Percentiles rank a stretch among this genome's conserved stretches.
Evolutionary conservation across 2,329 filamentous ascomycete species (phyloP).

Genomic region (Lecanoromycetidae sp.): DNA sequence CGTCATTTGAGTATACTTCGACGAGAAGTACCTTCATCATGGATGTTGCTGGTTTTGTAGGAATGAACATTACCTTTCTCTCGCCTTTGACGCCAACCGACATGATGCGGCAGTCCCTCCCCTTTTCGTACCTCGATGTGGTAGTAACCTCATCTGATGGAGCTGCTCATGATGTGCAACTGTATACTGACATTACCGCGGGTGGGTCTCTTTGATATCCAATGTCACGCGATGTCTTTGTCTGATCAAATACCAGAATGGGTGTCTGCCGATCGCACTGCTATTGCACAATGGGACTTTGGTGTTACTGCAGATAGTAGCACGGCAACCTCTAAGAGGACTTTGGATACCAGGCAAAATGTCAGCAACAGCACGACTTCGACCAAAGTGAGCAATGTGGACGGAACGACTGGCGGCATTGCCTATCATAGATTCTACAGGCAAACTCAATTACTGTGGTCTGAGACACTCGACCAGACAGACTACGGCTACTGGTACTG

Average conservation of each 20-base stretch:
- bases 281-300: slow-evolving; percentile 52
- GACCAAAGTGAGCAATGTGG: no score
- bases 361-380: background rate
- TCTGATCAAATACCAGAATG: no score
- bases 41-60: slow-evolving; percentile 48
- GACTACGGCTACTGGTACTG: slow-evolving; percentile 46
- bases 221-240: no score
- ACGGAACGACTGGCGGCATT: slow-evolving; percentile 31
- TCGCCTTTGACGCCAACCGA: slow-evolving; percentile 59
- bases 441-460: slow-evolving; percentile 36
- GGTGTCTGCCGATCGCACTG: slow-evolving; percentile 49
- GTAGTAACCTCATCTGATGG: slow-evolving; percentile 52
- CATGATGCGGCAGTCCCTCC: slow-evolving; percentile 53
- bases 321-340: background rate
- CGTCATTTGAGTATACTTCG: slow-evolving; percentile 56
- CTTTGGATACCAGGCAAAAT: background rate
- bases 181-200: slow-evolving; percentile 62
- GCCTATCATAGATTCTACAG: slow-evolving; percentile 49
- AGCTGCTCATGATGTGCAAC: slow-evolving; percentile 48
- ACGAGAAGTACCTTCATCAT: slow-evolving; percentile 60
- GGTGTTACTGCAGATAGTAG: slow-evolving; percentile 26
- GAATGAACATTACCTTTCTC: slow-evolving; percentile 57
- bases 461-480: slow-evolving; percentile 36
- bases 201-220: slow-evolving; percentile 33
- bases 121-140: slow-evolving; percentile 59